These are phyloP conservation scores for Fusarium humuli DNA, from an alignment of 2,329 filamentous ascomycete species.

Conservation along the genomic window DNA sequence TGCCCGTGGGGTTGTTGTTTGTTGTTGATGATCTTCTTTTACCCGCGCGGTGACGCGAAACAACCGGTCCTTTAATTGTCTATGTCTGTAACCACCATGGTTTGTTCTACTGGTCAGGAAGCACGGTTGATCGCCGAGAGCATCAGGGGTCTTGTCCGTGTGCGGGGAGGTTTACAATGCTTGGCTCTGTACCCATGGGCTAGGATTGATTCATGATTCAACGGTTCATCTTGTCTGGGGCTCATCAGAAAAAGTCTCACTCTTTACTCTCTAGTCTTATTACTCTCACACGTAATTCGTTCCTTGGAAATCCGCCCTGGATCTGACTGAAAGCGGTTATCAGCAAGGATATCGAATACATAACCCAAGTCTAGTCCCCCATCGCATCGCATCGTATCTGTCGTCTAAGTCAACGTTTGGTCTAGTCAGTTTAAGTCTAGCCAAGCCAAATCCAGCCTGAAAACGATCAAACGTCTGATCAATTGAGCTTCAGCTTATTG, in stretches of 20 bases:
- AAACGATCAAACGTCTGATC: slow-evolving; percentile 14
- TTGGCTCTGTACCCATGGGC: not conserved
- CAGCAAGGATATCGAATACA: slow-evolving; percentile 21
- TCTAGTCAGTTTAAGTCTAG: slow-evolving; percentile 2
- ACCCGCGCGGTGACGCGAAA: slow-evolving; percentile 46
- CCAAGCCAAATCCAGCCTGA: slow-evolving; percentile 36
- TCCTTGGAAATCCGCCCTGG: slow-evolving; percentile 14
- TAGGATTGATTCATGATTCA: slow-evolving; percentile 16
- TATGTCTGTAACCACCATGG: slow-evolving; percentile 35
- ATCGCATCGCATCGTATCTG: not conserved
- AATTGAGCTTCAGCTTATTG: slow-evolving; percentile 37
- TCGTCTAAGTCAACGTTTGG: slow-evolving; percentile 17
- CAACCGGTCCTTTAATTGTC: slow-evolving; percentile 20
- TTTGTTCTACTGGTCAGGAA: slow-evolving; percentile 35
- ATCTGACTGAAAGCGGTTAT: slow-evolving; percentile 13
- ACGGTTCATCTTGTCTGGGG: slow-evolving; percentile 26
- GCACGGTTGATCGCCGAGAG: slow-evolving; percentile 27
- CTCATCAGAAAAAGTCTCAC: slow-evolving; percentile 31
- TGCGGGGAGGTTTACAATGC: slow-evolving; percentile 18
- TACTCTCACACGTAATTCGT: slow-evolving; percentile 26
- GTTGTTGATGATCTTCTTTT: slow-evolving; percentile 10
- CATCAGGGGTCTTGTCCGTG: slow-evolving; percentile 23
- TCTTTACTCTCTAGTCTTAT: slow-evolving; percentile 8
- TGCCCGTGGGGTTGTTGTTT: not conserved
- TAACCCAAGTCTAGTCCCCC: slow-evolving; percentile 11